Evolutionary conservation across 495 filamentous ascomycete genomes (phyloP).

Genomic region (Annulohypoxylon maeteangense): DNA sequence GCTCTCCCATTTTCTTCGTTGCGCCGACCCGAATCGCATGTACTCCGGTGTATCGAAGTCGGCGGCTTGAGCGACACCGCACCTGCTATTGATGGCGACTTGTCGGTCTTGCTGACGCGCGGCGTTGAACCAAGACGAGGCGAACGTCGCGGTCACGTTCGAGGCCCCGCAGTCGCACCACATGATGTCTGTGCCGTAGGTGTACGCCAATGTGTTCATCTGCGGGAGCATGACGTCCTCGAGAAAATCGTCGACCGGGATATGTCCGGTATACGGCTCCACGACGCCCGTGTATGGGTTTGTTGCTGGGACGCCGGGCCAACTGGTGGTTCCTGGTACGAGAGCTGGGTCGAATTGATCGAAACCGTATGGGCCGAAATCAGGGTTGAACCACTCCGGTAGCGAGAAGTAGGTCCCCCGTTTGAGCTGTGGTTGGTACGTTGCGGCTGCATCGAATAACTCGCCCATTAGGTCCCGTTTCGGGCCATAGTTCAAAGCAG

Average conservation of each 20-base stretch:
- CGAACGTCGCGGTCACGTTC: conserved; percentile 61
- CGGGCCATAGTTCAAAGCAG: conserved; percentile 57
- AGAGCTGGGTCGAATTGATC: conserved; percentile 15
- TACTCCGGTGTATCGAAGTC: conserved; percentile 67
- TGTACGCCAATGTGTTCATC: conserved; percentile 60
- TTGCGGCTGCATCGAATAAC: conserved; percentile 61
- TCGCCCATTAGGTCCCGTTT: conserved; percentile 59
- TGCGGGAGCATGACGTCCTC: conserved; percentile 61
- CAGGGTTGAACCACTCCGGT: conserved; percentile 67
- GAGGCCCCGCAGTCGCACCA: conserved; percentile 67
- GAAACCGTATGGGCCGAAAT: conserved; percentile 58
- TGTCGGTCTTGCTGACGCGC: conserved; percentile 53
- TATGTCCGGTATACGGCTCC: conserved; percentile 61
- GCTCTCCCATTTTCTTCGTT: conserved; percentile 65
- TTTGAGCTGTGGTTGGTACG: conserved; percentile 61
- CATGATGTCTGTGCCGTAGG: conserved; percentile 65
- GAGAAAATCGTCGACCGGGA: conserved; percentile 60
- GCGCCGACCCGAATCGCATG: conserved; percentile 56
- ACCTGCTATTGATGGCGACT: conserved; percentile 63
- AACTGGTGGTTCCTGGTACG: conserved; percentile 30
- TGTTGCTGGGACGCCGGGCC: conserved; percentile 51
- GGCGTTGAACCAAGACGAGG: conserved; percentile 59
- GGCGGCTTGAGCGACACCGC: conserved; percentile 56
- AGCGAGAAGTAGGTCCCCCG: conserved; percentile 65
- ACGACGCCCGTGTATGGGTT: conserved; percentile 62